phyloP scores from a whole-genome alignment of 805 yeast species.

The Ogataea henricii region DNA sequence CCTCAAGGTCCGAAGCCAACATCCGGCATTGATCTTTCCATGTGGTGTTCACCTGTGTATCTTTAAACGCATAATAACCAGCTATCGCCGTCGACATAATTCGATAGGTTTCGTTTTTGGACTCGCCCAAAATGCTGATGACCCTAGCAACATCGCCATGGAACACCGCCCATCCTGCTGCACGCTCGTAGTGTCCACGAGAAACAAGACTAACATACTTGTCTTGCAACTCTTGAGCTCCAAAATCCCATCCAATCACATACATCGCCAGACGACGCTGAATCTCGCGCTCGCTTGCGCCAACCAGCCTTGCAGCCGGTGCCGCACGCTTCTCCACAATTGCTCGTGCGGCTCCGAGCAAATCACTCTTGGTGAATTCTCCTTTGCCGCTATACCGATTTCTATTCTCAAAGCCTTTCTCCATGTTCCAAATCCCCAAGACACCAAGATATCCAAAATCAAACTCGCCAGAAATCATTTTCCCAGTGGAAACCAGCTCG shows the following conservation, averaged over 20 bases:
- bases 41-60: constrained; percentile 60
- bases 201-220: constrained; percentile 58
- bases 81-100: constrained; percentile 93
- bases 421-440: constrained; percentile 84
- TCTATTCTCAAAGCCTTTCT: constrained; percentile 51
- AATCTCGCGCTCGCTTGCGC: constrained; percentile 51
- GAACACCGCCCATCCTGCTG: constrained; percentile 98
- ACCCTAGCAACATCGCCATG: constrained; percentile 86
- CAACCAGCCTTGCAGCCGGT: constrained; percentile 42
- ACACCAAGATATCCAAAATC: constrained; percentile 91
- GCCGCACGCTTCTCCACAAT: constrained; percentile 48
- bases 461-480: constrained; percentile 66
- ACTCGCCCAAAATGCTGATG: constrained; percentile 71
- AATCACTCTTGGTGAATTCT: constrained; percentile 43
- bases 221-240: constrained; percentile 71
- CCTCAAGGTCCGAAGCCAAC: constrained; percentile 83
- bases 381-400: constrained; percentile 43
- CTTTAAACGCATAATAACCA: constrained; percentile 74
- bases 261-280: constrained; percentile 79
- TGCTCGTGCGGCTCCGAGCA: constrained; percentile 49
- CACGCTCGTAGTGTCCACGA: constrained; percentile 72
- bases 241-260: constrained; percentile 89
- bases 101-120: constrained; percentile 67
- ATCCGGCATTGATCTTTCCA: constrained; percentile 94
- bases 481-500: constrained; percentile 60